phyloP scores from a whole-genome alignment of 768 basidiomycete species.

The Coprinopsis strossmayeri region DNA sequence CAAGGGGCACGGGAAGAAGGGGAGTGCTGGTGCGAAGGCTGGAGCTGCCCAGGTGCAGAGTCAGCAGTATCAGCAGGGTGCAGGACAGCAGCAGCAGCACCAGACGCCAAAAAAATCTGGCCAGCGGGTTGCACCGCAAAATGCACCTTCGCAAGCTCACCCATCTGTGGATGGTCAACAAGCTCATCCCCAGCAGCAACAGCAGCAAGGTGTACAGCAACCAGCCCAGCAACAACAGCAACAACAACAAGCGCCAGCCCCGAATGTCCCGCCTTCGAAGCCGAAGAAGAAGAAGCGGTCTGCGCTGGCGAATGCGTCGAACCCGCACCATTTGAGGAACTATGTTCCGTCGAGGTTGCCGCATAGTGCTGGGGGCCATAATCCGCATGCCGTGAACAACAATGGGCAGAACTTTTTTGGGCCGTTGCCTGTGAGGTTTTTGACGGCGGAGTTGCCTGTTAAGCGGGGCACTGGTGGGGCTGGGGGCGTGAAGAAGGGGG shows the following conservation, averaged over 20 bases:
- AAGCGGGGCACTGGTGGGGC: constrained; percentile 17
- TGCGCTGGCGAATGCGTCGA: constrained; percentile 85
- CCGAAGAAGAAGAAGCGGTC: constrained; percentile 92
- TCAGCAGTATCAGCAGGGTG: too few species aligned
- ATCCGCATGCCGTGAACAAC: constrained; percentile 21
- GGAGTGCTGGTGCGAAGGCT: constrained; percentile 17
- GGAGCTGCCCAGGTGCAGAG: constrained; percentile 20
- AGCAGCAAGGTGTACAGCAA: too few species aligned
- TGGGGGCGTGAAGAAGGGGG: constrained; percentile 11
- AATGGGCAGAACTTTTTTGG: constrained; percentile 42
- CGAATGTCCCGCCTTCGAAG: constrained; percentile 2
- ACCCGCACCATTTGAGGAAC: constrained; percentile 93
- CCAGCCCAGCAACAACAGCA: constrained; percentile 12
- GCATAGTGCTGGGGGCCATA: constrained; percentile 19
- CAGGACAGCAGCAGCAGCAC: too few species aligned
- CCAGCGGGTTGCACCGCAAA: too few species aligned
- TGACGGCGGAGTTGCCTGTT: constrained; percentile 61
- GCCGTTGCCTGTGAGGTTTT: constrained; percentile 58
- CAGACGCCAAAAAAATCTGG: too few species aligned
- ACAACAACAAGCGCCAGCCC: constrained; percentile 5
- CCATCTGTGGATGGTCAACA: too few species aligned
- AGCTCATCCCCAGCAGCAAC: too few species aligned
- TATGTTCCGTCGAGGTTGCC: constrained; percentile 85
- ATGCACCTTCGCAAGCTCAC: too few species aligned
- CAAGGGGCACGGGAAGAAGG: constrained; percentile 28